Evolutionary conservation across 306 rosid species (phyloP), one percentile per base, ranked within the genome.

Genomic region (Boehmeria nivea): DNA sequence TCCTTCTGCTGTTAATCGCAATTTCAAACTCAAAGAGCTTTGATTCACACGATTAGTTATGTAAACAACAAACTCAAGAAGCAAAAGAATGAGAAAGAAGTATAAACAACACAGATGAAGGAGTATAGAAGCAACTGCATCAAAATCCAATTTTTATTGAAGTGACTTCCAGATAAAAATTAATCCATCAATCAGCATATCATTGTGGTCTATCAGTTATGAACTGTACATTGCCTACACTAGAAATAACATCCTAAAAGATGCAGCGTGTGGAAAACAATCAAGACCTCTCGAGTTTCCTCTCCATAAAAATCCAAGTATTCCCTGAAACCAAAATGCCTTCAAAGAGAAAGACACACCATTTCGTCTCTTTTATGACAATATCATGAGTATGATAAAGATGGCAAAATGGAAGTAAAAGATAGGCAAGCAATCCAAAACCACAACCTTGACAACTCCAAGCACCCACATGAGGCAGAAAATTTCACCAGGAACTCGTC

Each of bases 151-250:
- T 22, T 24, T 21, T 51, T 50, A 64, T 72, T 65, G 49, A 51
- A 60, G 26, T 60, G 40, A 40, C 31, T 44, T 51, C 60, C 54
- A 59, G 51, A 43, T 26, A 39, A 72, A 58, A 48, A 50, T 28
- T 50, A 38, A 63, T 66, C 76, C 79, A 70, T 67, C 59, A 65
- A 74, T 54, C 68, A 73, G 72, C 48, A 73, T 50, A 59, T 56
- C 63, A 61, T 57, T 70, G 70, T 57, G 67, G 64, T 74, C 70
- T 79, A 75, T 69, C 72, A 65, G 75, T 59, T 77, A 69, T 63
- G 72, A 58, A 76, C 73, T 84, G 87, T 87, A 79, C 86, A 84
- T 54, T 14, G 61, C 46, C 77, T 76, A 69, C 52, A 52, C 85
- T 76, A 59, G 61, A 73, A 40, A n/a, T n/a, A n/a, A n/a, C n/a